Percentiles rank a stretch among this genome's conserved stretches.
These are phyloP conservation scores for Kalmanozyma brasiliensis DNA, from an alignment of 1,284 basidiomycete species.

Conservation along the genomic window DNA sequence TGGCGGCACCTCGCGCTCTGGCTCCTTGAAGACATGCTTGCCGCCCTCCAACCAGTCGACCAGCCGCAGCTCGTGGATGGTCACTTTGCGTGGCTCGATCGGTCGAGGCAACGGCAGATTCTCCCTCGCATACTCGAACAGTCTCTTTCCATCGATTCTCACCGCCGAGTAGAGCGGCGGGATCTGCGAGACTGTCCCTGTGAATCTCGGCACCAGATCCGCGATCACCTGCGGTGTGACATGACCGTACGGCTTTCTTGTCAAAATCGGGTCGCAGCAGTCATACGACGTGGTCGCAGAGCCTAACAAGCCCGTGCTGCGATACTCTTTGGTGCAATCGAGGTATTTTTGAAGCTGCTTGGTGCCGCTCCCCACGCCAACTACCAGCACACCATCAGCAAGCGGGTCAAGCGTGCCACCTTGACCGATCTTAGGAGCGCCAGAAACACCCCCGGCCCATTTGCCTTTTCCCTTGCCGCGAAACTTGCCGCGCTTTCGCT, in stretches of 20 bases:
- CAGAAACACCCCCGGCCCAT: constrained; percentile 42
- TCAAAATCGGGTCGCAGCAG: constrained; percentile 74
- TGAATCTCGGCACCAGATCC: constrained; percentile 80
- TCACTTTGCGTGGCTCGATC: constrained; percentile 86
- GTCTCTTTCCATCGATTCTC: constrained; percentile 95
- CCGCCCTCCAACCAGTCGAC: constrained; percentile 62
- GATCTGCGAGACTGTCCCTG: constrained; percentile 85
- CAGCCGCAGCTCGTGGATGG: constrained; percentile 81
- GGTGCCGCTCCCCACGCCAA: constrained; percentile 90
- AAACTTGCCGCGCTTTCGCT: constrained; percentile 41
- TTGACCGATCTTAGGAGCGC: constrained; percentile 80
- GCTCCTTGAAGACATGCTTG: constrained; percentile 55
- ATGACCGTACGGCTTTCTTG: constrained; percentile 79
- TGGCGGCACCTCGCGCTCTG: constrained; percentile 51
- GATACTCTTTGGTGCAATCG: constrained; percentile 88
- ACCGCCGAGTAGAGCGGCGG: constrained; percentile 82
- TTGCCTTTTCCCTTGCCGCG: constrained; percentile 48
- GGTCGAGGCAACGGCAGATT: constrained; percentile 89
- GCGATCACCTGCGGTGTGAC: constrained; percentile 73
- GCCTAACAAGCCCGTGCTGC: constrained; percentile 88
- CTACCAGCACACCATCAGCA: constrained; percentile 87
- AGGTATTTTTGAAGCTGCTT: constrained; percentile 87
- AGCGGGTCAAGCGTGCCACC: constrained; percentile 96
- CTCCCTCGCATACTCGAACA: constrained; percentile 95
- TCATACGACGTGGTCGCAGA: constrained; percentile 96